Percentiles rank a stretch among this genome's conserved stretches.
These are phyloP conservation scores for Coemansia sp. DNA, from an alignment of 192 early-diverging fungal species.

Conservation along the genomic window DNA sequence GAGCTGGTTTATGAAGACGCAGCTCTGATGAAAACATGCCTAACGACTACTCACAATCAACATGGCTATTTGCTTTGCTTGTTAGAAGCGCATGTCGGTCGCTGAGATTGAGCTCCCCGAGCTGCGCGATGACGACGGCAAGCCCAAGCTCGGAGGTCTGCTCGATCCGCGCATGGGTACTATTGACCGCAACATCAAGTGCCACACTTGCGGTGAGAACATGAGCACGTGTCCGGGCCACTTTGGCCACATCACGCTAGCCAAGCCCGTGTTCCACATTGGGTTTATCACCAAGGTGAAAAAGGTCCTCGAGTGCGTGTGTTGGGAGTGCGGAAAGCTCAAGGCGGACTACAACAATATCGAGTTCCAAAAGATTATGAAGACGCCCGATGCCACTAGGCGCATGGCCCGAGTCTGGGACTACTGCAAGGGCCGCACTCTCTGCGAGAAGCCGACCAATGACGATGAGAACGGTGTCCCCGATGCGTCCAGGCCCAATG, in stretches of 20 bases:
- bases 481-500: conserved; percentile 8
- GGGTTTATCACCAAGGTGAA: conserved; percentile 94
- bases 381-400: conserved; percentile 65
- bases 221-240: conserved; percentile 97
- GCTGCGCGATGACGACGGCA: conserved; percentile 77
- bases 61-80: not conserved
- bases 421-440: conserved; percentile 76
- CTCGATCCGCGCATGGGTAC: conserved; percentile 95
- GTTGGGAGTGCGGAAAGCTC: conserved; percentile 90
- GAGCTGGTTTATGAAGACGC: not conserved
- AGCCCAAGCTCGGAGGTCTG: conserved; percentile 84
- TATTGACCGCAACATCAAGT: conserved; percentile 96
- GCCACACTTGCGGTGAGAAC: conserved; percentile 91
- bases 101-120: conserved; percentile 91
- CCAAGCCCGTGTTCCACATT: conserved; percentile 92
- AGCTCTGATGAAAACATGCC: not conserved
- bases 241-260: conserved; percentile 96
- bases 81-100: conserved; percentile 95
- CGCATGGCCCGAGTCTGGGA: conserved; percentile 87
- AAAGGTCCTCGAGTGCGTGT: conserved; percentile 96
- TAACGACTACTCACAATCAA: not conserved
- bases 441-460: conserved; percentile 72
- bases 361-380: conserved; percentile 64
- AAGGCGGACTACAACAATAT: conserved; percentile 78
- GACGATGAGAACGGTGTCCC: conserved; percentile 44